Evolutionary conservation across 306 rosid genomes (phyloP), one percentile per base, ranked within the genome.

Genomic region (Carpinus viminea): DNA sequence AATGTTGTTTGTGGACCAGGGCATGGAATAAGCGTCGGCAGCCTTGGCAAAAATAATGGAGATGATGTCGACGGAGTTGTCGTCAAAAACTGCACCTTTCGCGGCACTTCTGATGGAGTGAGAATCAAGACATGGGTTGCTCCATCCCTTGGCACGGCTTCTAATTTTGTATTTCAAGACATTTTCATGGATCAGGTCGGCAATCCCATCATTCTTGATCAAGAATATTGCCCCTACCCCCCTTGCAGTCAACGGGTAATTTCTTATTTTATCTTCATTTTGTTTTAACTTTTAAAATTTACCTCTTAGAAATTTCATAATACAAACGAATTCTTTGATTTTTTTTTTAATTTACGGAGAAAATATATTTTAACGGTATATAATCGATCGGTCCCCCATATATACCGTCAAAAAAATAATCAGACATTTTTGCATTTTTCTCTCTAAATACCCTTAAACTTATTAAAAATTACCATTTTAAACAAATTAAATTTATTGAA

Each of bases 1-100:
- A 36, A 79, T 1, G 88, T 90, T 0, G 2, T 9, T 1, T 92
- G 97, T 47, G 92, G 93, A 5, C 97, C n/a, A 0, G 96, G 97
- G 26, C 97, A 92, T 55, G 91, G 97, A 12, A 88, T 92, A 21
- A 92, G 95, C 56, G 79, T 92, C 0, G 97, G 97, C 55, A 90
- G 97, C 76, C 83, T 92, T 0, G 96, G 97, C 34, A 31, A 31
- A n/a, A 31, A 31, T 2, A 31, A 31, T 31, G 34, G 34, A 31
- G 34, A 71, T 5, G 90, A 82, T 55, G 85, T 92, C 0, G 11
- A 28, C 8, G 88, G n/a, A 41, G 57, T 90, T 0, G 43, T 31
- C 52, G 90, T 90, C 21, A 80, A 48, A 53, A 81, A n/a, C n/a
- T 86, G 93, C 76, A 89, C 83, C 0, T 81, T 90, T 12, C 18